These are phyloP conservation scores for Termitomyces sp. DNA, from an alignment of 768 basidiomycete genomes.

Conservation along the genomic window DNA sequence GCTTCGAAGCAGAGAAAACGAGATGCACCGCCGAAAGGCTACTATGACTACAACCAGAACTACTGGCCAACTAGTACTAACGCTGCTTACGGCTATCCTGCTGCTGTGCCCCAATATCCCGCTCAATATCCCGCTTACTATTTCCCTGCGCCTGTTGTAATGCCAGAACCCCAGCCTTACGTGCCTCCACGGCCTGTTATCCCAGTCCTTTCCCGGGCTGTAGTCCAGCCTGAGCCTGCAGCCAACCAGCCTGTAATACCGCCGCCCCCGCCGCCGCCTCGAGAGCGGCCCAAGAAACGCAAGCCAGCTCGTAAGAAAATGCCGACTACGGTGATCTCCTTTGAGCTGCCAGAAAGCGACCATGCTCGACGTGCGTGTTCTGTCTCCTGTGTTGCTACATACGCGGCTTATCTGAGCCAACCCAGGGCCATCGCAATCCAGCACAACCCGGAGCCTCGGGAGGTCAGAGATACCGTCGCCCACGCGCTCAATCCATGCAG, in stretches of 20 bases:
- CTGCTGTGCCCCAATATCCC: background rate
- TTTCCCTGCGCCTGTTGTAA: background rate
- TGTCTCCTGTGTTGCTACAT: no score
- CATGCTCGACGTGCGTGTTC: constrained; percentile 1
- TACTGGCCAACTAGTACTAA: constrained; percentile 1
- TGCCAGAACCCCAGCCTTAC: constrained; percentile 8
- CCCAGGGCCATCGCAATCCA: background rate
- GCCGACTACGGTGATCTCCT: constrained; percentile 1
- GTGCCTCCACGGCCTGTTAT: background rate
- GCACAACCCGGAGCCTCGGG: no score
- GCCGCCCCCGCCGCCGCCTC: background rate
- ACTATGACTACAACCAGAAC: background rate
- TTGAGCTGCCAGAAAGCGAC: background rate
- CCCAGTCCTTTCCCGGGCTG: background rate
- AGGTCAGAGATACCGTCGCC: background rate
- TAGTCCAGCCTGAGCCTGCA: background rate
- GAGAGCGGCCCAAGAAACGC: constrained; percentile 1
- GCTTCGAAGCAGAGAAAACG: background rate
- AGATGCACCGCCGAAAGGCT: background rate
- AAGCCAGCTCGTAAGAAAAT: background rate
- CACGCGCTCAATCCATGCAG: background rate
- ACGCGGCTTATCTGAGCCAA: no score
- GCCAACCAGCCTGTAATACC: background rate
- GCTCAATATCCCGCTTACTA: background rate
- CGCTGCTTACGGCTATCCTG: background rate